These are phyloP conservation scores for Ananas comosus DNA, from an alignment of 176 grass and related monocot species.

Conservation along the genomic window DNA sequence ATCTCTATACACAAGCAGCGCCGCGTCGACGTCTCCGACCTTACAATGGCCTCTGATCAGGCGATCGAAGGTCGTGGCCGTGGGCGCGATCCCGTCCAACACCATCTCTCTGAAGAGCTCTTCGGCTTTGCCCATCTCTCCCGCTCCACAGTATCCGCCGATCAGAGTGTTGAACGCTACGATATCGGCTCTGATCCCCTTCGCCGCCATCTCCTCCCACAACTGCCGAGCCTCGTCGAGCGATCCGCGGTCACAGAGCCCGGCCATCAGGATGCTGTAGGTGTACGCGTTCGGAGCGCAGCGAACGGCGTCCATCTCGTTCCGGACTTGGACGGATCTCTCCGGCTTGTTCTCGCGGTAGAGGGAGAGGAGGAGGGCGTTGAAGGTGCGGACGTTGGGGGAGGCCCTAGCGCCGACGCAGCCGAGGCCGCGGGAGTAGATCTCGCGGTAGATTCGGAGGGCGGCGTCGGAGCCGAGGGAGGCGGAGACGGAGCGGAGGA, in stretches of 20 bases:
- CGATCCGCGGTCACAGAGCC: constrained; percentile 22
- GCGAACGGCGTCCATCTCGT: constrained; percentile 32
- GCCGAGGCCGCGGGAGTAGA: background rate
- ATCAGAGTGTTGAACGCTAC: constrained; percentile 49
- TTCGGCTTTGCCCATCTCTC: constrained; percentile 34
- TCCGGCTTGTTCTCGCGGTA: constrained; percentile 29
- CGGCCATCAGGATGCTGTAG: constrained; percentile 39
- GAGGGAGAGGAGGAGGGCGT: constrained; percentile 42
- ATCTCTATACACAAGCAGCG: constrained; percentile 44
- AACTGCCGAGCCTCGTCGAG: constrained; percentile 14
- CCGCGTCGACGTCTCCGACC: constrained; percentile 16
- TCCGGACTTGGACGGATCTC: constrained; percentile 18
- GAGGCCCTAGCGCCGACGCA: constrained; percentile 7
- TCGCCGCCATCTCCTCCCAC: constrained; percentile 41
- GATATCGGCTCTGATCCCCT: constrained; percentile 31
- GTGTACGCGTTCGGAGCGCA: constrained; percentile 38
- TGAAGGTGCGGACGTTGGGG: constrained; percentile 26
- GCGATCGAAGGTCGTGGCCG: constrained; percentile 33
- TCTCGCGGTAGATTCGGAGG: constrained; percentile 34
- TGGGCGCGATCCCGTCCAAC: constrained; percentile 32
- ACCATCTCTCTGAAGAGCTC: constrained; percentile 52
- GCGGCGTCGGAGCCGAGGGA: constrained; percentile 21
- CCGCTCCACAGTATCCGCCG: constrained; percentile 28
- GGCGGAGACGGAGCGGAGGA: constrained; percentile 19
- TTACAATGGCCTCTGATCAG: constrained; percentile 45